Conservation (phyloP, 106 monocot species). For the Amphibolis antarctica region DNA sequence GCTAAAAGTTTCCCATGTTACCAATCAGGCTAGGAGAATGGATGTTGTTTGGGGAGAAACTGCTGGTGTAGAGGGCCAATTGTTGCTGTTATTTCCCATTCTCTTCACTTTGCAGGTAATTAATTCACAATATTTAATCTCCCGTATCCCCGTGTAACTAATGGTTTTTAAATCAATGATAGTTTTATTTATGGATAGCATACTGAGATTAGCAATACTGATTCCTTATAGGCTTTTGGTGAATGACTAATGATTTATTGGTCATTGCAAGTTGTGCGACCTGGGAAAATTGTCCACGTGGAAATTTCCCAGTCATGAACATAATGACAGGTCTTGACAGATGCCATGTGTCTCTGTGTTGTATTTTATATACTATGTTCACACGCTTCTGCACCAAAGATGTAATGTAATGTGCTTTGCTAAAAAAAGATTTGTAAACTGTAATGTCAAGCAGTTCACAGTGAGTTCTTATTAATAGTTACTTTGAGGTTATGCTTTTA, state of each 20-base stretch:
- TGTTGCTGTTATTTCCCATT: slow-evolving; percentile 65
- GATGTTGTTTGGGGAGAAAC: slow-evolving; percentile 97
- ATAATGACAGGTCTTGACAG: no score
- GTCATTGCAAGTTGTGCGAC: not conserved
- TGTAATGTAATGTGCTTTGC: no score
- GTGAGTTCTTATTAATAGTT: no score
- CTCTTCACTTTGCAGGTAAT: slow-evolving; percentile 85
- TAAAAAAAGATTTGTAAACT: no score
- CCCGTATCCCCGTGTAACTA: not conserved
- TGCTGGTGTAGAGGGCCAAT: slow-evolving; percentile 85
- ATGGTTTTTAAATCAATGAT: not conserved
- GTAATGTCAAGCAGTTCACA: no score
- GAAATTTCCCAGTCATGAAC: no score
- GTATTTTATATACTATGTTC: not conserved
- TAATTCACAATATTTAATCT: not conserved
- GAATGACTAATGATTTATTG: not conserved
- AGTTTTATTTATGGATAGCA: not conserved
- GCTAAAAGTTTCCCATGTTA: not conserved
- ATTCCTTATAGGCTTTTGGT: not conserved
- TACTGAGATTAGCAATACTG: not conserved
- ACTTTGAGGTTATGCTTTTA: no score
- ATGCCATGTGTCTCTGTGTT: no score
- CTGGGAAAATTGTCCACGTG: no score
- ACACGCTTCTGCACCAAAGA: no score
- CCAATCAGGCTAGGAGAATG: slow-evolving; percentile 81